A percentile compares a stretch with the other conserved stretches of the same genome.
Conservation (phyloP, 2,329 filamentous ascomycete species). For the Xylariales sp. region DNA sequence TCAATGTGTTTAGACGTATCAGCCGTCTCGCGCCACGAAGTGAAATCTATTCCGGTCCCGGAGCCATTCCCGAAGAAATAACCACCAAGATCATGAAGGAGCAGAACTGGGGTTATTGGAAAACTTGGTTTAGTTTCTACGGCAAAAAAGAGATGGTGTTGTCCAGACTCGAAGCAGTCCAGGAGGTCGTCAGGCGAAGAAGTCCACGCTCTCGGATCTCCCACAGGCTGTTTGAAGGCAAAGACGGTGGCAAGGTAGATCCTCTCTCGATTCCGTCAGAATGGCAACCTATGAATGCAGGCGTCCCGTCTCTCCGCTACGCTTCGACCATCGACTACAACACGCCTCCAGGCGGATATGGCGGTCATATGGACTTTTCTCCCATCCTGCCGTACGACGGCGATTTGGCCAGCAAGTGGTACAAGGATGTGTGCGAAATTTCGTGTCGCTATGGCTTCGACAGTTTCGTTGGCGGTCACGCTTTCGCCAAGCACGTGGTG, state of each 20-base stretch:
- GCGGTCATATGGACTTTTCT: background rate
- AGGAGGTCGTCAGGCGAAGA: background rate
- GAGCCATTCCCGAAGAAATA: background rate
- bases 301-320: background rate
- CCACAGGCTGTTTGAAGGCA: background rate
- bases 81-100: background rate
- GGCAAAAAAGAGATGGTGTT: background rate
- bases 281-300: background rate
- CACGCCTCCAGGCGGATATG: background rate
- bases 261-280: background rate
- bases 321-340: background rate
- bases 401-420: background rate
- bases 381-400: background rate
- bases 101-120: background rate
- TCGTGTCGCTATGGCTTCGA: background rate
- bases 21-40: background rate
- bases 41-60: background rate
- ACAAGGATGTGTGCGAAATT: background rate
- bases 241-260: background rate
- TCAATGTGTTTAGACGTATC: background rate
- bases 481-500: background rate
- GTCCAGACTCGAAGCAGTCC: background rate
- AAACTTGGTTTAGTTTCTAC: background rate
- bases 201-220: background rate
- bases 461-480: background rate